Conservation (phyloP, 805 yeast genomes). For the Pichia thaimueangensis region DNA sequence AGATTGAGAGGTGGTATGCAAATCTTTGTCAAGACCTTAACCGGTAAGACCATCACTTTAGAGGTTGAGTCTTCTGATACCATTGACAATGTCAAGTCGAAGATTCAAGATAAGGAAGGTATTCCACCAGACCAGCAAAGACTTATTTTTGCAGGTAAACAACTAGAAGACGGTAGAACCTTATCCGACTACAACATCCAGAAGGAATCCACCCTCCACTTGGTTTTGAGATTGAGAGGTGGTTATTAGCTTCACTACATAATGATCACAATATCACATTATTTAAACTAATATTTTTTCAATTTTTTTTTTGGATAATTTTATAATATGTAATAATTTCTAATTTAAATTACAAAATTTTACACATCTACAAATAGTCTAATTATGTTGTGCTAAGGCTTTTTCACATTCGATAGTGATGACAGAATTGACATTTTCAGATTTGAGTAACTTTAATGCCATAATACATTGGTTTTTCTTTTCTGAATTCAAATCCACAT, state of each 20-base stretch:
- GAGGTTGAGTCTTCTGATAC: constrained; percentile 98
- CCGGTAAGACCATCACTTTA: constrained; percentile 69
- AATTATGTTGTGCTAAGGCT: constrained; percentile 4
- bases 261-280: neutral
- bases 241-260: no score
- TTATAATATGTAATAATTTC: neutral
- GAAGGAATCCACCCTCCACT: constrained; percentile 93
- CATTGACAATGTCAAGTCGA: constrained; percentile 92
- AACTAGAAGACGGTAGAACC: constrained; percentile 94
- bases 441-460: constrained; percentile 24
- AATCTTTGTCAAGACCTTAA: constrained; percentile 49
- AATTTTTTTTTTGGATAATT: neutral
- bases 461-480: constrained; percentile 46
- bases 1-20: constrained; percentile 91
- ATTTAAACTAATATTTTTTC: neutral
- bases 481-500: neutral
- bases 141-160: constrained; percentile 96
- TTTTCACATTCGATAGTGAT: constrained; percentile 34
- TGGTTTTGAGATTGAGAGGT: constrained; percentile 97
- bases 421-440: constrained; percentile 41
- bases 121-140: constrained; percentile 98
- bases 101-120: constrained; percentile 96
- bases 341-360: neutral
- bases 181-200: constrained; percentile 96
- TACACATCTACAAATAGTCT: neutral